Percentiles rank a stretch among this genome's conserved stretches.
These are phyloP conservation scores for Purpureocillium lavendulum DNA, from an alignment of 2,329 filamentous ascomycete species.

Conservation along the genomic window DNA sequence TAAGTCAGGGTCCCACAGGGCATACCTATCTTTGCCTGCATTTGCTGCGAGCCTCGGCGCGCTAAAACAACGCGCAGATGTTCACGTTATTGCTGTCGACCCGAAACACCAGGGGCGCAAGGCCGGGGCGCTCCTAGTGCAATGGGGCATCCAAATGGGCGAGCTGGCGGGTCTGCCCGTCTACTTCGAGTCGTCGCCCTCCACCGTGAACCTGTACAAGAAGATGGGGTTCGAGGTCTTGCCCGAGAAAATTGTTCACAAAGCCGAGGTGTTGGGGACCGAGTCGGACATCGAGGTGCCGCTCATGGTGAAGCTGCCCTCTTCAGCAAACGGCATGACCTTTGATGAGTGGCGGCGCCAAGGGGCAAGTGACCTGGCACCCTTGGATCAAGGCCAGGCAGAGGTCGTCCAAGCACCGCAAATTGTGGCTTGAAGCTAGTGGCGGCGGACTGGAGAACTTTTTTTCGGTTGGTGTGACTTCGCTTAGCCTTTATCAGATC, in stretches of 20 bases:
- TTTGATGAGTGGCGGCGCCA: conserved; percentile 23
- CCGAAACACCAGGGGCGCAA: conserved; percentile 33
- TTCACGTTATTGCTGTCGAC: conserved; percentile 35
- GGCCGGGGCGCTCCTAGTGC: conserved; percentile 30
- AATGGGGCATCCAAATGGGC: conserved; percentile 29
- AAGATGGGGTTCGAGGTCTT: conserved; percentile 35
- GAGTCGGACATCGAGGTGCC: conserved; percentile 28
- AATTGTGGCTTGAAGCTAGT: conserved; percentile 2
- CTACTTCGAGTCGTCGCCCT: conserved; percentile 37
- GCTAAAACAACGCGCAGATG: conserved; percentile 15
- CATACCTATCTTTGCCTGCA: no score
- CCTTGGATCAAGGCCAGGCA: no score
- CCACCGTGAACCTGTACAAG: conserved; percentile 32
- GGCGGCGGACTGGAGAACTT: background rate
- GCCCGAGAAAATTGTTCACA: conserved; percentile 29
- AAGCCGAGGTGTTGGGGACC: conserved; percentile 22
- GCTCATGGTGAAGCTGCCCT: conserved; percentile 33
- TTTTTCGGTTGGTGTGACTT: background rate
- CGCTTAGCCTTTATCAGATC: conserved; percentile 21
- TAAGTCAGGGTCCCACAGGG: conserved; percentile 15
- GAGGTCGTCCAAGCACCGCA: no score
- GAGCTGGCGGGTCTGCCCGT: conserved; percentile 28
- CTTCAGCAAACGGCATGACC: conserved; percentile 18
- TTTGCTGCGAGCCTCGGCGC: no score
- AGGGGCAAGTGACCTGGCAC: no score